These are phyloP conservation scores for Trichoderma sp. DNA, from an alignment of 2,329 filamentous ascomycete genomes.

Conservation along the genomic window DNA sequence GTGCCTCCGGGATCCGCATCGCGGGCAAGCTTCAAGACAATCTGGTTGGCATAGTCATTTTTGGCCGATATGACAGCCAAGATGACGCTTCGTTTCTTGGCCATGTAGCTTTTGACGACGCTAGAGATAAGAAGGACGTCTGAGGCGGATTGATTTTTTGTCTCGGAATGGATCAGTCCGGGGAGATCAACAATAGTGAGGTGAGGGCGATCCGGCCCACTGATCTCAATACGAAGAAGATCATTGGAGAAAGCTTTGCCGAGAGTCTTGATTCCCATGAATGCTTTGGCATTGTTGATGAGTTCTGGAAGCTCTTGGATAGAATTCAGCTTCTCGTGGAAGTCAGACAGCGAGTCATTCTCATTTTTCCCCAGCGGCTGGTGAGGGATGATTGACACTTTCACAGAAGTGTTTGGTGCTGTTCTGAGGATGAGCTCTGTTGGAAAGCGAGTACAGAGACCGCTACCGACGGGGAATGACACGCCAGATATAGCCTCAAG, in stretches of 20 bases:
- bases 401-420: conserved; percentile 30
- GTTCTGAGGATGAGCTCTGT: conserved; percentile 57
- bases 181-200: conserved; percentile 65
- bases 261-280: conserved; percentile 53
- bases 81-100: conserved; percentile 60
- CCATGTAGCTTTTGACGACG: conserved; percentile 62
- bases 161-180: conserved; percentile 56
- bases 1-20: conserved; percentile 35
- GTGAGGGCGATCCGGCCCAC: conserved; percentile 53
- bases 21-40: conserved; percentile 53
- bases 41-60: conserved; percentile 62
- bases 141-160: conserved; percentile 49
- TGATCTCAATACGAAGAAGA: conserved; percentile 54
- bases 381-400: conserved; percentile 33
- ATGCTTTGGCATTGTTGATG: conserved; percentile 46
- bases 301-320: conserved; percentile 35
- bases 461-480: conserved; percentile 55
- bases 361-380: conserved; percentile 17
- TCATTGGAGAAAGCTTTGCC: conserved; percentile 51
- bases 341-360: conserved; percentile 19
- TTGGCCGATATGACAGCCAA: conserved; percentile 62
- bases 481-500: conserved; percentile 61
- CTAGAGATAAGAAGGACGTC: conserved; percentile 51
- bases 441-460: conserved; percentile 59
- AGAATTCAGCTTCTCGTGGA: conserved; percentile 14